phyloP scores from a whole-genome alignment of 2,329 filamentous ascomycete species.

The Zymoseptoria brevis region DNA sequence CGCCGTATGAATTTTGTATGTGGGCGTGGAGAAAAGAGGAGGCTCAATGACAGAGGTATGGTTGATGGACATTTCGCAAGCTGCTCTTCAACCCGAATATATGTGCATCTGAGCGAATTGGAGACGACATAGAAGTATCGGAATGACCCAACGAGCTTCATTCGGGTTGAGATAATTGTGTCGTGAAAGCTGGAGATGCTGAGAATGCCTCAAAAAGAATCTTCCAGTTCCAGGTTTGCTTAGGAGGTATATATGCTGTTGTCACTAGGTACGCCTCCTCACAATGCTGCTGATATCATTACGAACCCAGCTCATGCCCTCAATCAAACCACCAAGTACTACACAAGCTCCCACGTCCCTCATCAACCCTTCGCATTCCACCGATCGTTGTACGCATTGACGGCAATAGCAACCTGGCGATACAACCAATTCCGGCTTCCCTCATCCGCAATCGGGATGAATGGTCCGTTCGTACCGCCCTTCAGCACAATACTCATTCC shows the following conservation, averaged over 20 bases:
- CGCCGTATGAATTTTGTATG: constrained; percentile 32
- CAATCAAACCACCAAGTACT: not conserved
- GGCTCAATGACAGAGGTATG: not conserved
- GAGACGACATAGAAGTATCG: not conserved
- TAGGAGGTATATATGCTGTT: not conserved
- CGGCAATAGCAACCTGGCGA: constrained; percentile 56
- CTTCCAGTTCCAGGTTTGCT: not conserved
- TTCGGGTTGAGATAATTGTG: too few species aligned
- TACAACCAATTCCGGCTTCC: constrained; percentile 61
- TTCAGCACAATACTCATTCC: constrained; percentile 83
- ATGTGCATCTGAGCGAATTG: not conserved
- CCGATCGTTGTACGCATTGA: constrained; percentile 60
- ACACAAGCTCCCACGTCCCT: not conserved
- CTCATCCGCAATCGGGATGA: constrained; percentile 89
- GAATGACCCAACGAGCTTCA: too few species aligned
- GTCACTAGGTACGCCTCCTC: not conserved
- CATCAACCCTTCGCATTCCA: constrained; percentile 52
- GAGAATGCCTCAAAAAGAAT: not conserved
- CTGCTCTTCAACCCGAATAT: not conserved
- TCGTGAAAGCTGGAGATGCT: not conserved
- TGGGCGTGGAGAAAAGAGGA: constrained; percentile 30
- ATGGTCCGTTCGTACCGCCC: constrained; percentile 87
- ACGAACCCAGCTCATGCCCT: not conserved
- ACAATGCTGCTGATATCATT: not conserved
- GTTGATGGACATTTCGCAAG: not conserved